Evolutionary conservation across 306 rosid genomes (phyloP).

Genomic region (Acacia melanoxylon): DNA sequence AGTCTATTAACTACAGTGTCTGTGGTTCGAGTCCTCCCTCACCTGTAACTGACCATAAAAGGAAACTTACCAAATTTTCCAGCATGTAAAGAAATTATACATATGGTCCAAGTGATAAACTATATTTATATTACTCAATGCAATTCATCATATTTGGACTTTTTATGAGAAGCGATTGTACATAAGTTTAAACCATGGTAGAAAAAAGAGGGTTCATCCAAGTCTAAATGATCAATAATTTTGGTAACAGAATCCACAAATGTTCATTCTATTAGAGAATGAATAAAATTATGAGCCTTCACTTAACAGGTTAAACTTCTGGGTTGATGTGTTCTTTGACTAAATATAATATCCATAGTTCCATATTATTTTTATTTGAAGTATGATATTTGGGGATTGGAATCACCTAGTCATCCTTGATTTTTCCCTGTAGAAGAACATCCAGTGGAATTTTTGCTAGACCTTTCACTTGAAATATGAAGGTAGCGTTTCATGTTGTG

Average conservation of each 20-base stretch:
- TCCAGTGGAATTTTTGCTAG: not conserved
- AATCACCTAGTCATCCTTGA: not conserved
- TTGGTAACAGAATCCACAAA: not conserved
- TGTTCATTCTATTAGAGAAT: not conserved
- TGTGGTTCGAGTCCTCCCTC: not conserved
- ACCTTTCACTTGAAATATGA: not conserved
- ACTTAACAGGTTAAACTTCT: not conserved
- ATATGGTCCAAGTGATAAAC: not conserved
- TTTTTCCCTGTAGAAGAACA: not conserved
- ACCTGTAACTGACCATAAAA: not conserved
- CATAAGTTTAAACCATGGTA: not conserved
- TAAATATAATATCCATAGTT: not conserved
- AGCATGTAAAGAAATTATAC: not conserved
- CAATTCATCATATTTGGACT: not conserved
- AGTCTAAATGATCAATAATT: not conserved
- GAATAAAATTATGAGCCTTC: not conserved
- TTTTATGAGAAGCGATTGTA: not conserved
- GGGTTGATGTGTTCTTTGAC: not conserved
- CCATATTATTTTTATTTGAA: slow-evolving; percentile 1
- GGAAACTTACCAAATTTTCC: not conserved
- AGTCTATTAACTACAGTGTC: not conserved
- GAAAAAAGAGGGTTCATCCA: not conserved
- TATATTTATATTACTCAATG: not conserved
- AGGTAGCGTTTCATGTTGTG: not conserved
- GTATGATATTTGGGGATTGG: not conserved